These are phyloP conservation scores for Corylus avellana DNA, from an alignment of 306 rosid species.

Conservation along the genomic window DNA sequence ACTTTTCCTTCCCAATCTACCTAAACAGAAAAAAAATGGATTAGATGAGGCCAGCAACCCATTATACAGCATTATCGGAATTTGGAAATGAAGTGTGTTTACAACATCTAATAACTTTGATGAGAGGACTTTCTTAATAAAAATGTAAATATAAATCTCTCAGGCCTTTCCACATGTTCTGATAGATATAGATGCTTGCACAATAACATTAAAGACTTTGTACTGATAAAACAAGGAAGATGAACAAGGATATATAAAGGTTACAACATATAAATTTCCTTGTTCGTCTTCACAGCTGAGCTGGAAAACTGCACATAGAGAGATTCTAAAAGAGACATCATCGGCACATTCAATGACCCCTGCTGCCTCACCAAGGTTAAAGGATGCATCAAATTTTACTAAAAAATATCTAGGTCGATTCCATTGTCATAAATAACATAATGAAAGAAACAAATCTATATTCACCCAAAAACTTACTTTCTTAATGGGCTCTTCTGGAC, in stretches of 20 bases:
- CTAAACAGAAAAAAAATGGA: conserved; percentile 46
- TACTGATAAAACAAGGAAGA: not conserved
- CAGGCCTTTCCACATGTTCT: not conserved
- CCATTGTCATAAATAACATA: not conserved
- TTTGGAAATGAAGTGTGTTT: not conserved
- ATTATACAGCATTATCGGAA: not conserved
- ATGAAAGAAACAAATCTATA: not conserved
- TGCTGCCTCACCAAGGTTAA: not conserved
- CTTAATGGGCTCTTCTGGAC: conserved; percentile 95
- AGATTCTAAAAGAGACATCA: not conserved
- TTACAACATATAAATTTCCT: not conserved
- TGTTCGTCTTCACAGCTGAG: not conserved
- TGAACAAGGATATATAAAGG: not conserved
- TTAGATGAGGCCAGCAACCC: conserved; percentile 32
- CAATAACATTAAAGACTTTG: not conserved
- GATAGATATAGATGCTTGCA: not conserved
- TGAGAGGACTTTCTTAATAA: not conserved
- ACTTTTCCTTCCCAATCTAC: conserved; percentile 99
- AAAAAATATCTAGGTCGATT: not conserved
- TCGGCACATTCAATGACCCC: not conserved
- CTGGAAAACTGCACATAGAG: not conserved
- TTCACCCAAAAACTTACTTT: conserved; percentile 40
- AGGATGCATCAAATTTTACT: not conserved
- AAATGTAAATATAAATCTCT: not conserved
- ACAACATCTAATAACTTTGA: not conserved